phyloP scores from a whole-genome alignment of 2,329 filamentous ascomycete genomes.

The Cordyceps sp. region DNA sequence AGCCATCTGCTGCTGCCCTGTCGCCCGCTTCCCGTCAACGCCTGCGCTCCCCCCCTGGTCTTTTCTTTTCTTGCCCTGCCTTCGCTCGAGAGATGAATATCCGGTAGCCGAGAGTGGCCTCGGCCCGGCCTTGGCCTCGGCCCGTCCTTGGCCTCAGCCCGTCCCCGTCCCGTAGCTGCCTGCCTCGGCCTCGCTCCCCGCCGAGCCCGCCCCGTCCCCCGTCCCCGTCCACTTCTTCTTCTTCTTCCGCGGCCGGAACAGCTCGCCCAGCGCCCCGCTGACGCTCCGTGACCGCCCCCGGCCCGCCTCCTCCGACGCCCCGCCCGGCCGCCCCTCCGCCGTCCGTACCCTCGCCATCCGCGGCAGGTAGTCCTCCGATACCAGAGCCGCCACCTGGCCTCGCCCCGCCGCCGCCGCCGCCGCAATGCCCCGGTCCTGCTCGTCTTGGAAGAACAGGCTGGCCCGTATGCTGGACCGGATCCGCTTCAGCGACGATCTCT shows the following conservation, averaged over 20 bases:
- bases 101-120: no score
- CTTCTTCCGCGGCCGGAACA: constrained; percentile 20
- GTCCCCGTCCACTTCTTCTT: constrained; percentile 9
- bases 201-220: neutral
- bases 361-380: constrained; percentile 1
- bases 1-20: no score
- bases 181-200: no score
- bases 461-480: constrained; percentile 33
- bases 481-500: constrained; percentile 27
- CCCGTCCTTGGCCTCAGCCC: no score
- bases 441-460: constrained; percentile 35
- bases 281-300: constrained; percentile 16
- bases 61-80: no score
- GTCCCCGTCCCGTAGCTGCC: no score
- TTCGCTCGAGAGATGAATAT: no score
- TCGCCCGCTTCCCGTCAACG: no score
- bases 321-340: constrained; percentile 6
- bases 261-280: constrained; percentile 22
- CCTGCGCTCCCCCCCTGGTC: no score
- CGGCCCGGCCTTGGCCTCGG: no score
- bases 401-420: constrained; percentile 3
- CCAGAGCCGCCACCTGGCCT: constrained; percentile 6
- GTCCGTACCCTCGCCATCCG: constrained; percentile 3
- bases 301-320: neutral
- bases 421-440: constrained; percentile 19